These are phyloP conservation scores for Remersonia thermophila DNA, from an alignment of 2,329 filamentous ascomycete genomes.

Conservation along the genomic window DNA sequence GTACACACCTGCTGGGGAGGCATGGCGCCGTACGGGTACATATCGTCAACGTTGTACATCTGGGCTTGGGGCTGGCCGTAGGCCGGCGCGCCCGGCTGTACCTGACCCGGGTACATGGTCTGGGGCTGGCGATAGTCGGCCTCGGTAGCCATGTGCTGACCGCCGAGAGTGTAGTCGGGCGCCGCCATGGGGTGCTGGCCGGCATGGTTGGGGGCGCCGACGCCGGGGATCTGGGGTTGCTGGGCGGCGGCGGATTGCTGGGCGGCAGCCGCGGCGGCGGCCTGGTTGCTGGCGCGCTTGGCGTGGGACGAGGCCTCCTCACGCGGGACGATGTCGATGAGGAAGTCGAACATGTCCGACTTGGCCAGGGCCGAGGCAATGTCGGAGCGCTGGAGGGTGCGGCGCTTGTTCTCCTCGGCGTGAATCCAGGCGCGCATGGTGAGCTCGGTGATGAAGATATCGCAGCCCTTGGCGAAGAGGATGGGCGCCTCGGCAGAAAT, in stretches of 20 bases:
- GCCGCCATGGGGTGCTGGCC: conserved; percentile 45
- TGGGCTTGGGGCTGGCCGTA: conserved; percentile 68
- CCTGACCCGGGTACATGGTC: conserved; percentile 70
- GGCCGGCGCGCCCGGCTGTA: conserved; percentile 58
- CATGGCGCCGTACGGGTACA: conserved; percentile 76
- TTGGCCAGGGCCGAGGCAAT: conserved; percentile 93
- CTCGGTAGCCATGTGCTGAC: conserved; percentile 53
- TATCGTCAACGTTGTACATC: conserved; percentile 76
- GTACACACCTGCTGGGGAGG: conserved; percentile 65
- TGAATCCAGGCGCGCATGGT: conserved; percentile 99
- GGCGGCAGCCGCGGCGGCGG: conserved; percentile 20
- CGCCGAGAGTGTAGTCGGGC: conserved; percentile 47
- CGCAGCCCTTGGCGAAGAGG: conserved; percentile 93
- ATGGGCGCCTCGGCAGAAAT: conserved; percentile 97
- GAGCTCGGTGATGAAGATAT: conserved; percentile 97
- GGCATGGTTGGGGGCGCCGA: conserved; percentile 45
- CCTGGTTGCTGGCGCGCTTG: conserved; percentile 55
- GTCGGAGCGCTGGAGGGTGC: conserved; percentile 88
- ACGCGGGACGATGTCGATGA: conserved; percentile 95
- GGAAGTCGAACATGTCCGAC: conserved; percentile 99
- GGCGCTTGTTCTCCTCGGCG: conserved; percentile 95
- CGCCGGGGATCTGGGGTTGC: conserved; percentile 39
- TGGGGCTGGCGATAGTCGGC: conserved; percentile 70
- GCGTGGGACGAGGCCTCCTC: conserved; percentile 82
- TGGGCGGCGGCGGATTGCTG: conserved; percentile 36